These are phyloP conservation scores for Magnaporthales sp. DNA, from an alignment of 2,329 filamentous ascomycete species.

Conservation along the genomic window DNA sequence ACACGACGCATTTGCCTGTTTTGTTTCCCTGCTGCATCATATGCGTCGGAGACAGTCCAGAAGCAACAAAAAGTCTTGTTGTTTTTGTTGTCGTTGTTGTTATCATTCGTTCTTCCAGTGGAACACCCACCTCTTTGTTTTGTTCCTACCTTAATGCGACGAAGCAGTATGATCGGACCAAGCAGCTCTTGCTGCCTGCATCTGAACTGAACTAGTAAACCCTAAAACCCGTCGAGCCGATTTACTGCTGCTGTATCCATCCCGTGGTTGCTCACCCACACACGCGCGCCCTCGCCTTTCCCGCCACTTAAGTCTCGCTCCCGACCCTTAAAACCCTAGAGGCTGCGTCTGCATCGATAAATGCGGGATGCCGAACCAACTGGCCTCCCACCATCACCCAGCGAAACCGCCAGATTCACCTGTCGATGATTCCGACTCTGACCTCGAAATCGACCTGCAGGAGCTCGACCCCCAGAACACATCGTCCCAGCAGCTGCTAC, in stretches of 20 bases:
- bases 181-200: not conserved
- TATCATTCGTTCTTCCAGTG: not conserved
- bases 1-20: not conserved
- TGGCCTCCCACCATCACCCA: constrained; percentile 31
- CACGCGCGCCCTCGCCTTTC: not conserved
- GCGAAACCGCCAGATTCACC: constrained; percentile 57
- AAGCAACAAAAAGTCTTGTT: not conserved
- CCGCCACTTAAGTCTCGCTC: not conserved
- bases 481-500: constrained; percentile 22
- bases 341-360: not conserved
- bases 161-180: not conserved
- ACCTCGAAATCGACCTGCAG: constrained; percentile 68
- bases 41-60: not conserved
- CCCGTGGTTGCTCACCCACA: not conserved
- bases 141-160: not conserved
- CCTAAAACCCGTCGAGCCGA: not conserved
- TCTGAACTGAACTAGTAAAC: not conserved
- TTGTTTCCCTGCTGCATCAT: not conserved
- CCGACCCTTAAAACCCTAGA: not conserved
- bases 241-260: not conserved
- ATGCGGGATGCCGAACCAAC: constrained; percentile 50
- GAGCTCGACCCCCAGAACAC: constrained; percentile 60
- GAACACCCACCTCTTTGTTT: not conserved
- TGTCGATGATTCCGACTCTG: constrained; percentile 65
- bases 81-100: not conserved